A percentile compares a stretch with the other conserved stretches of the same genome.
phyloP scores from a whole-genome alignment of 345 rosid genomes.

The Kandelia obovata region DNA sequence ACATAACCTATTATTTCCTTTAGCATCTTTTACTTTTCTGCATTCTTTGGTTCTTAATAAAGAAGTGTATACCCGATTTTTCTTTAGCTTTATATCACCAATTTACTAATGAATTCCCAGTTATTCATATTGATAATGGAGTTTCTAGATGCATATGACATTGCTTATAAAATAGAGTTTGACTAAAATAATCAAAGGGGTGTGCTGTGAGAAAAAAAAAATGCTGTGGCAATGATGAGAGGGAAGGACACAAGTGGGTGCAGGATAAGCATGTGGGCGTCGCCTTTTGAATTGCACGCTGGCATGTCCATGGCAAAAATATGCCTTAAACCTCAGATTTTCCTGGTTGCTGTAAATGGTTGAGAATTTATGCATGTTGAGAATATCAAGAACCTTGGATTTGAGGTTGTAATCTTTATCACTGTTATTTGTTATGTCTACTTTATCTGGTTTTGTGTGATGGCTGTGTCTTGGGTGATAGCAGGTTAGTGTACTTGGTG shows the following conservation, averaged over 20 bases:
- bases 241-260: conserved; percentile 53
- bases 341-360: conserved; percentile 34
- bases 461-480: not conserved
- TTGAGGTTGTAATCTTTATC: conserved; percentile 26
- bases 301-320: conserved; percentile 23
- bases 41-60: not conserved
- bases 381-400: conserved; percentile 27
- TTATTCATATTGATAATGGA: conserved; percentile 4
- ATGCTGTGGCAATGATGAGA: conserved; percentile 71
- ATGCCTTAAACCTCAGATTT: conserved; percentile 8
- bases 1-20: conserved; percentile 19
- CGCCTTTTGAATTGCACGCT: conserved; percentile 68
- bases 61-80: not conserved
- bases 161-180: conserved; percentile 39
- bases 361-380: conserved; percentile 38
- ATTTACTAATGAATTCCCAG: not conserved
- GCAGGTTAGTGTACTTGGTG: conserved; percentile 13
- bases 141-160: conserved; percentile 26
- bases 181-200: conserved; percentile 33
- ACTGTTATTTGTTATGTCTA: conserved; percentile 1
- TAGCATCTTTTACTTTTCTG: not conserved
- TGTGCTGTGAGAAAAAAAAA: conserved; percentile 21
- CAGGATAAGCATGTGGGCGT: conserved; percentile 83
- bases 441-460: conserved; percentile 5
- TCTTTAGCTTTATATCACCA: not conserved